Conservation (phyloP, 2,329 filamentous ascomycete species). For the Pseudogymnoascus sp. region DNA sequence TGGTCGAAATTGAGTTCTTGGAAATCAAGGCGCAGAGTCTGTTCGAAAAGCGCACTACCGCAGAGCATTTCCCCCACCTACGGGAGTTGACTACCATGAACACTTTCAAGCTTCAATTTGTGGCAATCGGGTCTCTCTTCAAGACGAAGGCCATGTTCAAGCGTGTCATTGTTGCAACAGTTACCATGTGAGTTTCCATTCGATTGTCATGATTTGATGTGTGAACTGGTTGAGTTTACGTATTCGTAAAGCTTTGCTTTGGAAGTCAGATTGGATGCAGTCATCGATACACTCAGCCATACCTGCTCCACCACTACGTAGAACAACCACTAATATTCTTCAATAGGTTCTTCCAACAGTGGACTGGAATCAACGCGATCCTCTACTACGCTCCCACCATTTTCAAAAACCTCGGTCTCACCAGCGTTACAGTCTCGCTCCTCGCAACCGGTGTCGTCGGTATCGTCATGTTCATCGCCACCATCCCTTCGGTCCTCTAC, state of each 20-base stretch:
- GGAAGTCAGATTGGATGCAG: background rate
- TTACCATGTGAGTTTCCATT: conserved; percentile 41
- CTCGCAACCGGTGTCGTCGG: conserved; percentile 65
- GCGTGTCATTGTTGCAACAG: conserved; percentile 54
- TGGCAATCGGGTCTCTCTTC: conserved; percentile 58
- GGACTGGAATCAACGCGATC: conserved; percentile 37
- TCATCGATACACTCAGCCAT: background rate
- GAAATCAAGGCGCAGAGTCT: conserved; percentile 73
- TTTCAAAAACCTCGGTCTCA: conserved; percentile 36
- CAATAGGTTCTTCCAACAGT: conserved; percentile 45
- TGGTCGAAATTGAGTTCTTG: conserved; percentile 68
- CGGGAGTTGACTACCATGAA: conserved; percentile 53
- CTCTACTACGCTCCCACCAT: conserved; percentile 37
- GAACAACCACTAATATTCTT: background rate
- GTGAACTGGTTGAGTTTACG: background rate
- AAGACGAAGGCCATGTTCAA: conserved; percentile 58
- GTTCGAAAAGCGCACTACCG: conserved; percentile 66
- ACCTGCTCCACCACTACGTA: background rate
- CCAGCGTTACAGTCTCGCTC: conserved; percentile 42
- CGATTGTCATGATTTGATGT: background rate
- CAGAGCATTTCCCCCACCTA: conserved; percentile 60
- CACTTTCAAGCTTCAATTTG: conserved; percentile 60
- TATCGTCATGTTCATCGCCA: conserved; percentile 61
- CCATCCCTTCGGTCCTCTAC: conserved; percentile 58
- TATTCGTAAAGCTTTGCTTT: background rate